Evolutionary conservation across 768 basidiomycete genomes (phyloP), one percentile per base, ranked within the genome.

Genomic region (Leucosporidium scottii): DNA sequence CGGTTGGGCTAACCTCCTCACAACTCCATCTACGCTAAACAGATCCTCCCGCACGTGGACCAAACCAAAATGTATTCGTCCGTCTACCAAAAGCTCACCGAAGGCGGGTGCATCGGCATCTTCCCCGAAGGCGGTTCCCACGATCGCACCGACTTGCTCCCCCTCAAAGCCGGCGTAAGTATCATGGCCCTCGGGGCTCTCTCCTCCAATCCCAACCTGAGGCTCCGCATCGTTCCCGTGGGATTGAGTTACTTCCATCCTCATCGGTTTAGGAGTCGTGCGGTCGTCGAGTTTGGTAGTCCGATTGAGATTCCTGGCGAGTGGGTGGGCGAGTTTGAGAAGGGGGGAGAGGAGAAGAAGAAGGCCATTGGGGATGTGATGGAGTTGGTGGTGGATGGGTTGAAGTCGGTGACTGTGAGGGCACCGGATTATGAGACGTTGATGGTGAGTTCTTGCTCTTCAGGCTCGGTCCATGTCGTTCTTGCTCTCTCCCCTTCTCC

Each of bases 41-140:
- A 79, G 79, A 82, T 81, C 49, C 79, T 98, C 65, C 92, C 93
- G 1, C 87, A 87, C 76, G 85, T 99, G 69, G 90, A 99, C 80
- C 96, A 98, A 77, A 85, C 89, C 69, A 85, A 90, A 61, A 97
- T 96, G 87, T 99, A 98, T 78, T 85, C 87, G 23, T 83, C 90
- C 67, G 96, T 98, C 7, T 99, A 96, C 78, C 83, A 91, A 76
- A 84, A 85, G 64, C 80, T 98, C 64, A 89, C 85, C 65, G 85
- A 88, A 65, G 91, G 91, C 13, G 91, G 91, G 20, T 86, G 87
- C 71, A 93, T 99, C 69, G 93, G 96, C 56, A 97, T 99, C 71
- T 98, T 98, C 76, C 96, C 96, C 49, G 96, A 98, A 87, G 94
- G 96, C 73, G 96, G 96, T 64, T 97, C 93, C 66, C 96, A 99